Conservation (phyloP, 768 basidiomycete genomes). For the Termitomyces sp. region DNA sequence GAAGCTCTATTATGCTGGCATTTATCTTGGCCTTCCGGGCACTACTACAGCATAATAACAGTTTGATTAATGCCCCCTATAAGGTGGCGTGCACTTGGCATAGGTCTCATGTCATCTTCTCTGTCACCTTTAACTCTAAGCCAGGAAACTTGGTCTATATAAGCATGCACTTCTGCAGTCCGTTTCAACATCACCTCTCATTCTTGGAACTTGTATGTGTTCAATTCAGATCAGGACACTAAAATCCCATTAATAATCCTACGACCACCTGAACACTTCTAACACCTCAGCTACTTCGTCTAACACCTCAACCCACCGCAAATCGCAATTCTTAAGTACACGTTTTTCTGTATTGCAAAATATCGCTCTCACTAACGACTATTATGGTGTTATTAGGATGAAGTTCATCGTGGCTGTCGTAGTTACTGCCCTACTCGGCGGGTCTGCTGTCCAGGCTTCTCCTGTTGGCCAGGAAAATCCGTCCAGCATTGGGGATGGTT, state of each 20-base stretch:
- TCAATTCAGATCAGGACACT: neutral
- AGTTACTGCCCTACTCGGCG: neutral
- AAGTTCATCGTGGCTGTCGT: neutral
- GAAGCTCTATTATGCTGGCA: neutral
- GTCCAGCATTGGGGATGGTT: neutral
- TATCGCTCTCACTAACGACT: neutral
- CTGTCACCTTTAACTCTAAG: neutral
- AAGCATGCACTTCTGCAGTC: neutral
- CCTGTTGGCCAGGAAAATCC: neutral
- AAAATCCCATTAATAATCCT: neutral
- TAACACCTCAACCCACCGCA: neutral
- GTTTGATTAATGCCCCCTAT: neutral
- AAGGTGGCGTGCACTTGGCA: neutral
- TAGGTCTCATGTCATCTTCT: neutral
- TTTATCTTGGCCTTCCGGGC: neutral
- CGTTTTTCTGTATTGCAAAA: neutral
- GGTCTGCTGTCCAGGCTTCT: neutral
- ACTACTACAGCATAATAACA: neutral
- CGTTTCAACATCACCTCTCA: neutral
- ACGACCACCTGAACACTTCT: neutral
- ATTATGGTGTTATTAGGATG: neutral
- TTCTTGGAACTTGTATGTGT: neutral
- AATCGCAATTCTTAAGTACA: neutral
- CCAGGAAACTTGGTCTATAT: neutral
- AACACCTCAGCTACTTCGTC: no score